Evolutionary conservation across 31 red algal genomes (phyloP).

Genomic region (Porphyra umbilicalis): DNA sequence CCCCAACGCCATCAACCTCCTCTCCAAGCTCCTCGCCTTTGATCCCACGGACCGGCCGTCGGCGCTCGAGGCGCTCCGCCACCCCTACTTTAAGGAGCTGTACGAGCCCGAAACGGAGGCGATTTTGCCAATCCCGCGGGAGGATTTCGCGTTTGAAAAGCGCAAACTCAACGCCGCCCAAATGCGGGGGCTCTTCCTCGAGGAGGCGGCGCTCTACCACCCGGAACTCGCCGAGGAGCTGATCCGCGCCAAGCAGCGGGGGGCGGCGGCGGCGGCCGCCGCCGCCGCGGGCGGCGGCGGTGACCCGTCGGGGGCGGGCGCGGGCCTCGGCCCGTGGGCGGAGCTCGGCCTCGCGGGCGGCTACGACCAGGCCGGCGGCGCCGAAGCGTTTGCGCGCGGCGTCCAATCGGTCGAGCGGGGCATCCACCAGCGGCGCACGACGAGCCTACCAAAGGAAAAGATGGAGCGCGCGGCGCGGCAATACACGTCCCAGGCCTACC

Average conservation of each 20-base stretch:
- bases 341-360: not conserved
- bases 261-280: too few species aligned
- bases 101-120: not conserved
- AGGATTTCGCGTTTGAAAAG: conserved; percentile 26
- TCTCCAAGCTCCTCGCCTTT: conserved; percentile 33
- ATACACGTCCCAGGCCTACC: not conserved
- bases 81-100: conserved; percentile 48
- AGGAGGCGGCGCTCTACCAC: conserved; percentile 32
- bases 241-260: not conserved
- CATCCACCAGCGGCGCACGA: not conserved
- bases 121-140: conserved; percentile 9
- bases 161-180: conserved; percentile 1
- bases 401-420: not conserved
- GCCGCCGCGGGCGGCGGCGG: too few species aligned
- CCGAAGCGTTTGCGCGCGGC: not conserved
- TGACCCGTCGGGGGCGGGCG: too few species aligned
- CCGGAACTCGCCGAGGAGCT: conserved; percentile 10
- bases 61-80: conserved; percentile 55
- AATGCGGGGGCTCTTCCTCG: conserved; percentile 14
- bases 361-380: not conserved
- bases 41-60: conserved; percentile 44
- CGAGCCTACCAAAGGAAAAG: not conserved
- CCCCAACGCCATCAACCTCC: conserved; percentile 46
- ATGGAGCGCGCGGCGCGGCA: not conserved
- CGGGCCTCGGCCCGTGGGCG: not conserved